Conservation (phyloP, 202 grass and related monocot genomes). For the Zizania palustris region DNA sequence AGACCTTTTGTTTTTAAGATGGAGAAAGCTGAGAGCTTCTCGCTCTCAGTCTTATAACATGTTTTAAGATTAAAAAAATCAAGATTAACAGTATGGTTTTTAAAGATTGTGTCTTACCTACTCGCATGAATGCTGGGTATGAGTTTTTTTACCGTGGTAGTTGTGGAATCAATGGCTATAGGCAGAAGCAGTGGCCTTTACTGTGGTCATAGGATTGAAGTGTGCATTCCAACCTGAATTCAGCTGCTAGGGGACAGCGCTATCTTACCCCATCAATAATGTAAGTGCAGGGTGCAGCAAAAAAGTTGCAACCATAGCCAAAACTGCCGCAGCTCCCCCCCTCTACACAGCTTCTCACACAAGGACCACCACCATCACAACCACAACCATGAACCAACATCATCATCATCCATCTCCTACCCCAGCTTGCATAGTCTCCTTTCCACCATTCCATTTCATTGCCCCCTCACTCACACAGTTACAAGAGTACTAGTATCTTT, state of each 20-base stretch:
- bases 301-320: not conserved
- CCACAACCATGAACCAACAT: not conserved
- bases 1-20: too few relatives aligned
- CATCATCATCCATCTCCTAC: not conserved
- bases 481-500: not conserved
- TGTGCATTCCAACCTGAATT: constrained; percentile 30
- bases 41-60: too few relatives aligned
- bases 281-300: constrained; percentile 31
- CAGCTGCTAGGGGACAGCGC: not conserved
- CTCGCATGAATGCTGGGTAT: not conserved
- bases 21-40: too few relatives aligned
- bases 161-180: not conserved
- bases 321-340: constrained; percentile 4
- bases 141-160: constrained; percentile 1
- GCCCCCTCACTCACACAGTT: not conserved
- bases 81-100: too few relatives aligned
- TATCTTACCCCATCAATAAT: constrained; percentile 47
- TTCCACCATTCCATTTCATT: not conserved
- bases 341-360: not conserved
- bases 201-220: constrained; percentile 20
- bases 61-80: too few relatives aligned
- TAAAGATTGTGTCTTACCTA: too few relatives aligned
- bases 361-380: constrained; percentile 26
- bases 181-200: constrained; percentile 9
- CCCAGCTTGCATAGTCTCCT: too few relatives aligned